phyloP scores from a whole-genome alignment of 1,139 yeast species.

The Maudiozyma humilis region DNA sequence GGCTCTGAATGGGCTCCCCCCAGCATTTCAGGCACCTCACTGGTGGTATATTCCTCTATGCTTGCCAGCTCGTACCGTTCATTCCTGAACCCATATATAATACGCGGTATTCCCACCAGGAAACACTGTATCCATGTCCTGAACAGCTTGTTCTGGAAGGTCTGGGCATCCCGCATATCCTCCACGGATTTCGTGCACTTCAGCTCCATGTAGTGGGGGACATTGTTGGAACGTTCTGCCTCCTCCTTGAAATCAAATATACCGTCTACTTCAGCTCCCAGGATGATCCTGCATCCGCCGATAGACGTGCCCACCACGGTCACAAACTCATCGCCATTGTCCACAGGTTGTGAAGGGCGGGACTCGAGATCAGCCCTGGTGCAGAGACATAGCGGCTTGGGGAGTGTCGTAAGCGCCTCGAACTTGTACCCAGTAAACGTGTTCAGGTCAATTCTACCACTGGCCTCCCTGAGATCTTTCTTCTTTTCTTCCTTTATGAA shows the following conservation, averaged over 20 bases:
- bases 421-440: conserved; percentile 72
- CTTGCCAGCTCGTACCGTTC: conserved; percentile 51
- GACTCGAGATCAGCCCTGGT: conserved; percentile 58
- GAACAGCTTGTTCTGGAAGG: conserved; percentile 65
- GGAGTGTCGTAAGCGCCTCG: conserved; percentile 68
- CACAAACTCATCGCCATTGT: conserved; percentile 68
- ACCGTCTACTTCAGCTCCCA: conserved; percentile 95
- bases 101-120: conserved; percentile 66
- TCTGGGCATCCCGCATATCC: conserved; percentile 27
- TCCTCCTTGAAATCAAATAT: conserved; percentile 71
- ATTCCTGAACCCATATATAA: conserved; percentile 83
- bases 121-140: conserved; percentile 93
- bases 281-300: conserved; percentile 56
- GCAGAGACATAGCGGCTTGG: conserved; percentile 64
- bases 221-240: conserved; percentile 34
- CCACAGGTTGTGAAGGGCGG: conserved; percentile 49
- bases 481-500: conserved; percentile 59
- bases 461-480: conserved; percentile 22
- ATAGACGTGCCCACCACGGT: conserved; percentile 78
- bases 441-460: conserved; percentile 30
- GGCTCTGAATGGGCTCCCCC: conserved; percentile 37
- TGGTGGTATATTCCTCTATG: conserved; percentile 69
- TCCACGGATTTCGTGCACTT: conserved; percentile 60
- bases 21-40: conserved; percentile 60
- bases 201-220: conserved; percentile 75